phyloP scores from a whole-genome alignment of 2,329 filamentous ascomycete species.

The Claviceps maximensis region DNA sequence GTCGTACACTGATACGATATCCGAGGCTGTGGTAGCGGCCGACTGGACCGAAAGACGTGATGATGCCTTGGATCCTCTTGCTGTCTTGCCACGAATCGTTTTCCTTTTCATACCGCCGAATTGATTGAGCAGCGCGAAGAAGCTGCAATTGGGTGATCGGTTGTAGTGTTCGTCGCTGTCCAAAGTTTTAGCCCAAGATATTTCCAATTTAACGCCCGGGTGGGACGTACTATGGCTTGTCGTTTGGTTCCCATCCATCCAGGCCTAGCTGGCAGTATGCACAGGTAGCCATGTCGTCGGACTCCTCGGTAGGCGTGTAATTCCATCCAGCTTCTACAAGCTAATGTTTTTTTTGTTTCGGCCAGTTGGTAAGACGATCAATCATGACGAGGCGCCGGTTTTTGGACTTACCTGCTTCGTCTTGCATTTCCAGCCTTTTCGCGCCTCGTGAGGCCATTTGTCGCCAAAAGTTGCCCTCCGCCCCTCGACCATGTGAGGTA shows the following conservation, averaged over 20 bases:
- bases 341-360: constrained; percentile 27
- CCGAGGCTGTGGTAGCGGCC: constrained; percentile 34
- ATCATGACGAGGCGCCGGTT: not conserved
- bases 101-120: constrained; percentile 42
- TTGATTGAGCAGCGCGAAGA: constrained; percentile 58
- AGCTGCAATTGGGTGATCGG: constrained; percentile 66
- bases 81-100: constrained; percentile 37
- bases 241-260: constrained; percentile 87
- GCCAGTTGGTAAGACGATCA: constrained; percentile 3
- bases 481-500: constrained; percentile 58
- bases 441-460: constrained; percentile 79
- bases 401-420: constrained; percentile 57
- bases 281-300: constrained; percentile 81
- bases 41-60: constrained; percentile 53
- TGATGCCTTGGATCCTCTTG: constrained; percentile 52
- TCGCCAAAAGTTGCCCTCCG: constrained; percentile 72
- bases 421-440: constrained; percentile 82
- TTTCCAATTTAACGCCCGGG: not conserved
- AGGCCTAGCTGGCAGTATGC: constrained; percentile 80
- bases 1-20: constrained; percentile 34
- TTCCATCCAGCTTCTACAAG: constrained; percentile 90
- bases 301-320: constrained; percentile 73
- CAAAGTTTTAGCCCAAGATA: constrained; percentile 13
- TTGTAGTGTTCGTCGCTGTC: constrained; percentile 71
- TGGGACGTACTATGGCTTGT: constrained; percentile 64